Evolutionary conservation across 257 asterid species (phyloP), one percentile per base, ranked within the genome.

Genomic region (Forsythia suspensa): DNA sequence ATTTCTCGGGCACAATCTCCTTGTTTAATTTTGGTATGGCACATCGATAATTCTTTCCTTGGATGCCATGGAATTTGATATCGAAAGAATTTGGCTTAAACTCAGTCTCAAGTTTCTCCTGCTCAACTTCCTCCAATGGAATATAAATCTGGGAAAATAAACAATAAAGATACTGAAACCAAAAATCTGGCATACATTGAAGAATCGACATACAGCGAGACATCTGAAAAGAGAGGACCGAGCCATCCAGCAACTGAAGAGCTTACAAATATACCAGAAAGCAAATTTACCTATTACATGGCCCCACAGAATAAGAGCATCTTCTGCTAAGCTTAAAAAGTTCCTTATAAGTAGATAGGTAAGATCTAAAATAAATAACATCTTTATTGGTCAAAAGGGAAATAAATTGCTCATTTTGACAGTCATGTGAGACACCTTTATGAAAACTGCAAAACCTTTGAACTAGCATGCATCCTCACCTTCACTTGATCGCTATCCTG

Each of bases 1-100:
- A 95, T 82, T 88, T 91, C 83, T 88, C 97, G 0, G 99, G 98
- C 21, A 83, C 88, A 48, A 95, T 87, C 86, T 90, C 92, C 82
- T 87, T 88, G 88, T 93, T 87, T 88, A 95, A 82, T 81, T 88
- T 93, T 2, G 94, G 95, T 69, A 91, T 79, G 20, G 99, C 94
- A 84, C 91, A 90, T 0, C 98, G 91, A 55, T 91, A 91, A 74
- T 95, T 95, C 86, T 89, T 95, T 41, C 97, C 99, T 75, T 87
- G 90, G 42, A 93, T 90, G 65, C 90, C 94, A 79, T 90, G 94
- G 44, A 95, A 82, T 76, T 93, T 95, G 71, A 92, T 80, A 77
- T 93, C 97, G 68, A 90, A 79, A 15, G 98, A 89, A 88, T 67
- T 80, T 7, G 88, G 87, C 88, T 91, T 95, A 82, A 95, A 90